phyloP scores from a whole-genome alignment of 805 yeast species.

The Wickerhamomyces rabaulensis region DNA sequence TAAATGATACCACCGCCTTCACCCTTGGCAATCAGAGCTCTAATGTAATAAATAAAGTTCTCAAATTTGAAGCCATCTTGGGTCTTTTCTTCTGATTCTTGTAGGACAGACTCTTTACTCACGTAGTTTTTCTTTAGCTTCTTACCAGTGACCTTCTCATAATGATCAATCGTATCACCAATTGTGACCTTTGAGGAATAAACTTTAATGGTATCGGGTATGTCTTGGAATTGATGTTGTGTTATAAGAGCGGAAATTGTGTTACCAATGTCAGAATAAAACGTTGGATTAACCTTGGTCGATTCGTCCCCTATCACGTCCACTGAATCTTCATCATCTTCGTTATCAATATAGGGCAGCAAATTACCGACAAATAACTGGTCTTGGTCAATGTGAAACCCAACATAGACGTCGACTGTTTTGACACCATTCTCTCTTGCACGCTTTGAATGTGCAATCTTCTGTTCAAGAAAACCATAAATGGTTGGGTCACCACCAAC shows the following conservation, averaged over 20 bases:
- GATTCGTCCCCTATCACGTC: conserved; percentile 8
- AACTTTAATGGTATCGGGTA: conserved; percentile 42
- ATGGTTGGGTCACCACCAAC: conserved; percentile 21
- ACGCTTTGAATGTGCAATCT: conserved; percentile 30
- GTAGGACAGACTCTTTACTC: not conserved
- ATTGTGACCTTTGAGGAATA: conserved; percentile 35
- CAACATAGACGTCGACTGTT: conserved; percentile 37
- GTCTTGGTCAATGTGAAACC: conserved; percentile 32
- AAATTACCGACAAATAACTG: conserved; percentile 18
- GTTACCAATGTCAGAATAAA: not conserved
- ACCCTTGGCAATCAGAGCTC: not conserved
- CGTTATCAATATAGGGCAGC: conserved; percentile 31
- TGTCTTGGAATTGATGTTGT: not conserved
- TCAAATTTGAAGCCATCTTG: not conserved
- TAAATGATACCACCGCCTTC: not conserved
- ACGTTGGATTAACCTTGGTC: not conserved
- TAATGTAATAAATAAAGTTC: not conserved
- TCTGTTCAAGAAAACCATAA: conserved; percentile 31
- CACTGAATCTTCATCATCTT: conserved; percentile 29
- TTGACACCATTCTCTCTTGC: conserved; percentile 41
- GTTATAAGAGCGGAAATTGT: not conserved
- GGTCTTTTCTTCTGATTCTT: not conserved
- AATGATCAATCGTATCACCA: conserved; percentile 33
- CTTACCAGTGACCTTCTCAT: conserved; percentile 25
- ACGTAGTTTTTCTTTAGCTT: not conserved